phyloP scores from a whole-genome alignment of 2,329 filamentous ascomycete species.

The Clonostachys rosea region DNA sequence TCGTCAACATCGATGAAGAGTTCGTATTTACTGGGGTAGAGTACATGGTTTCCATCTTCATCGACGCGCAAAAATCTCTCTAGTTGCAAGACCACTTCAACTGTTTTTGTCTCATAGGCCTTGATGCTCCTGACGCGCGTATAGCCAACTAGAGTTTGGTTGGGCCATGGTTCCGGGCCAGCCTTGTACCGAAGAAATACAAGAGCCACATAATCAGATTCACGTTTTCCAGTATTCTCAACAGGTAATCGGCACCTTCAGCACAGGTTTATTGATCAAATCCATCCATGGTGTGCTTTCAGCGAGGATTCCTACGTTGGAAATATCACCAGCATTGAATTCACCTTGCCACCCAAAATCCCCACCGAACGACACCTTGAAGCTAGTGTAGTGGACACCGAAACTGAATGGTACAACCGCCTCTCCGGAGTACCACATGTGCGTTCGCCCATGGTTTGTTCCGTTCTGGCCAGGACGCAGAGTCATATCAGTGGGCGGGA shows the following conservation, averaged over 20 bases:
- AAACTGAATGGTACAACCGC: conserved; percentile 48
- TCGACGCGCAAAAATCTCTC: conserved; percentile 44
- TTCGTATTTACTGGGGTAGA: conserved; percentile 49
- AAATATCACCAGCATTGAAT: neutral
- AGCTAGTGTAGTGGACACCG: conserved; percentile 50
- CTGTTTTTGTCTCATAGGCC: conserved; percentile 19
- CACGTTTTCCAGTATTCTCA: conserved; percentile 37
- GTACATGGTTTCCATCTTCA: conserved; percentile 39
- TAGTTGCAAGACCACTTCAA: conserved; percentile 34
- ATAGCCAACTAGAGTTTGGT: conserved; percentile 48
- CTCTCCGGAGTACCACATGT: conserved; percentile 49
- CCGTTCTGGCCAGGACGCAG: conserved; percentile 30
- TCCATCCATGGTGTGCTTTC: conserved; percentile 23
- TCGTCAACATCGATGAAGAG: conserved; percentile 31
- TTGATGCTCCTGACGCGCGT: conserved; percentile 31
- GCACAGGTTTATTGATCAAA: conserved; percentile 29
- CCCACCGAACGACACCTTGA: neutral
- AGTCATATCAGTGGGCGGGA: conserved; percentile 51
- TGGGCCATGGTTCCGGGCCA: conserved; percentile 44
- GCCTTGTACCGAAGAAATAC: conserved; percentile 39
- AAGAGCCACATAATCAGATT: conserved; percentile 48
- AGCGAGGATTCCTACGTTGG: neutral
- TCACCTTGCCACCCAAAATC: too few relatives aligned
- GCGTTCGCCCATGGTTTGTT: conserved; percentile 46
- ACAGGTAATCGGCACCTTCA: conserved; percentile 29